A percentile compares a stretch with the other conserved stretches of the same genome.
Conservation (phyloP, 2,329 filamentous ascomycete genomes). For the Sphaceloma murrayae region DNA sequence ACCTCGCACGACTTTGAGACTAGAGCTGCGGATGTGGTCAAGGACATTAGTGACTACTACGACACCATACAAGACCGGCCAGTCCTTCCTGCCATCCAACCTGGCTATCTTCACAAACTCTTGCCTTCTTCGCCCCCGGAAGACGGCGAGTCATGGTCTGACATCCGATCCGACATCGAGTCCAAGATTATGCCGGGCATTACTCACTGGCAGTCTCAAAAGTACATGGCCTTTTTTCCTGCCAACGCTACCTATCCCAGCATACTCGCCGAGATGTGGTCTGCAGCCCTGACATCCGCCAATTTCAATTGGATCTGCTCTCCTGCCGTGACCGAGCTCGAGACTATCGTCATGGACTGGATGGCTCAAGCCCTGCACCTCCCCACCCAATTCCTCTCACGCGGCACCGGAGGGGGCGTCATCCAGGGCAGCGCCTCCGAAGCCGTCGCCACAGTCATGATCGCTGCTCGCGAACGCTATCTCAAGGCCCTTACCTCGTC, state of each 20-base stretch:
- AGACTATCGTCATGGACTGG: constrained; percentile 91
- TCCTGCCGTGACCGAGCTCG: constrained; percentile 83
- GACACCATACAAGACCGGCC: constrained; percentile 59
- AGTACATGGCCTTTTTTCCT: constrained; percentile 95
- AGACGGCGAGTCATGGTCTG: constrained; percentile 61
- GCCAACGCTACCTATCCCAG: constrained; percentile 71
- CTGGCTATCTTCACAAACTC: constrained; percentile 74
- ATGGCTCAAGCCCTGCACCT: constrained; percentile 65
- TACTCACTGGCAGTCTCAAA: constrained; percentile 89
- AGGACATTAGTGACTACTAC: constrained; percentile 81
- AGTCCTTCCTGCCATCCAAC: constrained; percentile 68
- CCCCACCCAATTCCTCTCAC: constrained; percentile 63
- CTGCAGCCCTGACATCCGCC: constrained; percentile 74
- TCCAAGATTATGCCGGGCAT: constrained; percentile 81
- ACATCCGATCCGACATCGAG: constrained; percentile 76
- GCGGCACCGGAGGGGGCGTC: constrained; percentile 74
- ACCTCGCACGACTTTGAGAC: constrained; percentile 67
- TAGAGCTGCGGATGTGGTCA: constrained; percentile 67
- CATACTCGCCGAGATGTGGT: constrained; percentile 89
- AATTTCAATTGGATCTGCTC: constrained; percentile 98
- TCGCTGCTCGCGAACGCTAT: constrained; percentile 75
- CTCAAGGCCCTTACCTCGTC: constrained; percentile 54
- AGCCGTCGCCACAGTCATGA: constrained; percentile 75
- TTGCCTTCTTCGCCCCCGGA: constrained; percentile 59
- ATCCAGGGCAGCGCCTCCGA: constrained; percentile 89